phyloP scores from a whole-genome alignment of 2,329 filamentous ascomycete species.

The Macroventuria anomochaeta region DNA sequence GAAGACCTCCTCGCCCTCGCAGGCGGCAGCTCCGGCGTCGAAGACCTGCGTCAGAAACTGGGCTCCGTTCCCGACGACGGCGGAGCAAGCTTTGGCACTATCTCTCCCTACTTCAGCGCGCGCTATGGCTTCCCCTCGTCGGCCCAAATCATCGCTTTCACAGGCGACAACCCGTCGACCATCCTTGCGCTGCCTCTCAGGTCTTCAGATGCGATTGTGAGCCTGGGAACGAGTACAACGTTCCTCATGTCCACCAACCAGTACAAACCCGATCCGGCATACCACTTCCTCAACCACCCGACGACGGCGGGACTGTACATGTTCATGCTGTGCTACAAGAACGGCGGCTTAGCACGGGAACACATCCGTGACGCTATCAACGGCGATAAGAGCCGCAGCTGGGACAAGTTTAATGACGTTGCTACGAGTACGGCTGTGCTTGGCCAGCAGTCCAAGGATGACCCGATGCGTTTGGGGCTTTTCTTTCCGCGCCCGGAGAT shows the following conservation, averaged over 20 bases:
- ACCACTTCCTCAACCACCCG: constrained; percentile 98
- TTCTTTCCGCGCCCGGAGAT: constrained; percentile 96
- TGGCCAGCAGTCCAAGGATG: constrained; percentile 59
- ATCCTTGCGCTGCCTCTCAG: constrained; percentile 89
- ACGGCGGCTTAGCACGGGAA: constrained; percentile 91
- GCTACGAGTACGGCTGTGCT: constrained; percentile 74
- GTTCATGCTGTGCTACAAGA: constrained; percentile 99
- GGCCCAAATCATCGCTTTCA: constrained; percentile 84
- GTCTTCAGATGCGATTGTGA: constrained; percentile 90
- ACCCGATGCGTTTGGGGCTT: constrained; percentile 82
- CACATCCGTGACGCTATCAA: constrained; percentile 84
- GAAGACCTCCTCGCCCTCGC: constrained; percentile 76
- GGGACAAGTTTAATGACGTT: constrained; percentile 80
- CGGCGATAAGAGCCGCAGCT: constrained; percentile 58
- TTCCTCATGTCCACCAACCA: constrained; percentile 96
- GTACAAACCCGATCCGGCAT: constrained; percentile 87
- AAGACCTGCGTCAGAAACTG: constrained; percentile 76
- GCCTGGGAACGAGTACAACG: constrained; percentile 91
- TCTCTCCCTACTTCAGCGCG: constrained; percentile 78
- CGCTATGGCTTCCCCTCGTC: constrained; percentile 78
- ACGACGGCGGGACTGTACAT: constrained; percentile 91
- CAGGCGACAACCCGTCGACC: constrained; percentile 94
- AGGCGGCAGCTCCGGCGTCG: constrained; percentile 60
- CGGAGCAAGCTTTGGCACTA: constrained; percentile 75
- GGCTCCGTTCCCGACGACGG: constrained; percentile 82